These are phyloP conservation scores for Botrytis cinerea DNA, from an alignment of 2,329 filamentous ascomycete genomes.

Conservation along the genomic window DNA sequence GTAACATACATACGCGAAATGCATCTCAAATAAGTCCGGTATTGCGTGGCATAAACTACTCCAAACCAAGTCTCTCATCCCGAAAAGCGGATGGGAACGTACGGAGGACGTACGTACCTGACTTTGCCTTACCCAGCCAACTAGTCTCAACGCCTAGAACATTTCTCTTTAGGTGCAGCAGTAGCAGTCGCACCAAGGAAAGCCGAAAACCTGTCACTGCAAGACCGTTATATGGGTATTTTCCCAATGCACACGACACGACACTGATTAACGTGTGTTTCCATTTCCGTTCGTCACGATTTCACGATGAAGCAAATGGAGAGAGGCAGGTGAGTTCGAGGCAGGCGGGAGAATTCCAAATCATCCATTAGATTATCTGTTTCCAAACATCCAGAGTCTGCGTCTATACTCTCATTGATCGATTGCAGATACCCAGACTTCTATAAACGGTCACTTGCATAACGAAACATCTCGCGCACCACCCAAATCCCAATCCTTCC, in stretches of 20 bases:
- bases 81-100: not conserved
- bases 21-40: not conserved
- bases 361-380: not conserved
- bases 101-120: conserved; percentile 2
- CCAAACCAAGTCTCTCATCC: conserved; percentile 8
- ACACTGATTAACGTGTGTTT: not conserved
- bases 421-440: not conserved
- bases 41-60: conserved; percentile 10
- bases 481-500: conserved; percentile 4
- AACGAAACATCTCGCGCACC: not conserved
- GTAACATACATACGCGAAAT: conserved; percentile 2
- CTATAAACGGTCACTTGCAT: conserved; percentile 1
- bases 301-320: not conserved
- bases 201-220: not conserved
- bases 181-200: not conserved
- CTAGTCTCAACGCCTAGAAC: conserved; percentile 3
- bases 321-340: not conserved
- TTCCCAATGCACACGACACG: not conserved
- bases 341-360: not conserved
- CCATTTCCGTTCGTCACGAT: not conserved
- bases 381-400: not conserved
- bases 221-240: not conserved
- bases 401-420: not conserved
- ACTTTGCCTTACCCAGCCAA: not conserved
- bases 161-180: not conserved